Evolutionary conservation across 2,329 filamentous ascomycete species (phyloP).

Genomic region (Colletotrichum lini): DNA sequence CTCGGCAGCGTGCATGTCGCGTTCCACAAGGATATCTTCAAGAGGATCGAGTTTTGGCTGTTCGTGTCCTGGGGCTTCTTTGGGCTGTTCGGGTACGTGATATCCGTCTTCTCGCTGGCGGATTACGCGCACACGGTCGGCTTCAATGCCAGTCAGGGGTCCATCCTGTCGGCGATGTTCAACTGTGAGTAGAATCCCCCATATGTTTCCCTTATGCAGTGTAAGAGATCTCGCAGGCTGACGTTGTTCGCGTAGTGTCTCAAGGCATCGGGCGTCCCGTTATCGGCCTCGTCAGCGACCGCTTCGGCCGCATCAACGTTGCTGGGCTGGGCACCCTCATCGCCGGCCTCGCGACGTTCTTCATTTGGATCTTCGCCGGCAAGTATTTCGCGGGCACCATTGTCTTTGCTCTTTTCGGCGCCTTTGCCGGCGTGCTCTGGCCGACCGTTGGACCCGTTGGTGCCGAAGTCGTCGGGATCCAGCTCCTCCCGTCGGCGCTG

Average conservation of each 20-base stretch:
- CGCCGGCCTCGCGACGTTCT: slow-evolving; percentile 75
- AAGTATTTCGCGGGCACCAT: slow-evolving; percentile 76
- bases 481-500: slow-evolving; percentile 75
- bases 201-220: too few relatives aligned
- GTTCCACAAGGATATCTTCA: slow-evolving; percentile 76
- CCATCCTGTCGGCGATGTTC: slow-evolving; percentile 79
- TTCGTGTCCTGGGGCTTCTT: slow-evolving; percentile 79
- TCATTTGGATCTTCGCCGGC: slow-evolving; percentile 81
- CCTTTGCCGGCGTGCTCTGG: slow-evolving; percentile 80
- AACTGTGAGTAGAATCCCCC: slow-evolving; percentile 66
- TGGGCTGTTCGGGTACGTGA: slow-evolving; percentile 80
- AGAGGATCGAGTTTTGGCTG: slow-evolving; percentile 73
- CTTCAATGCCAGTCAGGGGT: slow-evolving; percentile 76
- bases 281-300: slow-evolving; percentile 81
- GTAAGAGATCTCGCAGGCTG: not conserved
- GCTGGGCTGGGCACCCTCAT: slow-evolving; percentile 75
- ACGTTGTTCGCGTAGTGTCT: slow-evolving; percentile 55
- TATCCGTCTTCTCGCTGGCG: slow-evolving; percentile 82
- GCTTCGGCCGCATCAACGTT: slow-evolving; percentile 80
- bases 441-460: slow-evolving; percentile 77
- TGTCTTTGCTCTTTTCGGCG: slow-evolving; percentile 79
- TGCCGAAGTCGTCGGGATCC: slow-evolving; percentile 81
- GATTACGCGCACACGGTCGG: slow-evolving; percentile 81
- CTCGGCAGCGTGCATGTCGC: slow-evolving; percentile 77
- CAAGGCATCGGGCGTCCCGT: slow-evolving; percentile 78